phyloP scores from a whole-genome alignment of 2,329 filamentous ascomycete genomes.

The Polychaeton citri region DNA sequence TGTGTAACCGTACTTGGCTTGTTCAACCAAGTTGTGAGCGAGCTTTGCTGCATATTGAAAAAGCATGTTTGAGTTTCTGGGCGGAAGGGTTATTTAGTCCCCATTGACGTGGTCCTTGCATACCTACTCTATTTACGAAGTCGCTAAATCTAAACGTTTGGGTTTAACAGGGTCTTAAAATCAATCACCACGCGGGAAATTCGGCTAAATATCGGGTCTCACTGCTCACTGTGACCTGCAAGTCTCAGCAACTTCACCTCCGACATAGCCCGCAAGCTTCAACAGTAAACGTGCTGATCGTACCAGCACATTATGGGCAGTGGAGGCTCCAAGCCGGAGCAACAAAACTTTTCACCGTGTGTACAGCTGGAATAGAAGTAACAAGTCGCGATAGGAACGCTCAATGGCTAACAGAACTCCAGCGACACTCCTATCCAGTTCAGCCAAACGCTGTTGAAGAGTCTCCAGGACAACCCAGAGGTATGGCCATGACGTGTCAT shows the following conservation, averaged over 20 bases:
- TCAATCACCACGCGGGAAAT: too few relatives aligned
- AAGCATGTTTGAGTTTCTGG: not conserved
- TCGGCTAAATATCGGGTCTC: too few relatives aligned
- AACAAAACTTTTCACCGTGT: slow-evolving; percentile 51
- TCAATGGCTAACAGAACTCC: slow-evolving; percentile 6
- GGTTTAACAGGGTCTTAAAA: too few relatives aligned
- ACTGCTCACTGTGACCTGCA: too few relatives aligned
- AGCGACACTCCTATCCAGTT: slow-evolving; percentile 54
- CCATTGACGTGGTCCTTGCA: too few relatives aligned
- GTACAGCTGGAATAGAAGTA: too few relatives aligned
- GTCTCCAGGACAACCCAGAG: slow-evolving; percentile 73
- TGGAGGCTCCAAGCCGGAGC: slow-evolving; percentile 48
- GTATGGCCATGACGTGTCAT: slow-evolving; percentile 43
- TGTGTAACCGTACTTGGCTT: slow-evolving; percentile 26
- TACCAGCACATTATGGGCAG: slow-evolving; percentile 41
- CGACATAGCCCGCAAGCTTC: slow-evolving; percentile 2
- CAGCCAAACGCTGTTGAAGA: slow-evolving; percentile 70
- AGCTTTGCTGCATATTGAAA: slow-evolving; percentile 29
- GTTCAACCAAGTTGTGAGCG: slow-evolving; percentile 33
- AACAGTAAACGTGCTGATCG: not conserved
- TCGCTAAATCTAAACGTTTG: too few relatives aligned
- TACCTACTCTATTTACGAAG: too few relatives aligned
- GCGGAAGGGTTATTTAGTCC: too few relatives aligned
- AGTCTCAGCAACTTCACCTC: slow-evolving; percentile 3
- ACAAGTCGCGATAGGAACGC: too few relatives aligned